A percentile compares a stretch with the other conserved stretches of the same genome.
Evolutionary conservation across 371 early-diverging fungal genomes (phyloP).

Genomic region (Circinella umbellata): DNA sequence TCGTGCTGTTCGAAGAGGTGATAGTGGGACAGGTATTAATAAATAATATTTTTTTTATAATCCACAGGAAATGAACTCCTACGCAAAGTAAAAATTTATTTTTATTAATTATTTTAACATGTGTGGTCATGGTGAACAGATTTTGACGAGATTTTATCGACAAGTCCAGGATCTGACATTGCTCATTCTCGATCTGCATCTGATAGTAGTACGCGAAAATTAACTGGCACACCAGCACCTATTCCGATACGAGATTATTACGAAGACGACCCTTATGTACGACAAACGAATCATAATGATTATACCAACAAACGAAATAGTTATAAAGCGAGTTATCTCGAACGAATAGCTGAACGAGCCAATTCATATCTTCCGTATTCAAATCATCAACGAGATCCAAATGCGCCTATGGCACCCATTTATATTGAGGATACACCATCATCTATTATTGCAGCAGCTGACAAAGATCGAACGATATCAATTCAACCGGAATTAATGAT

Average conservation of each 20-base stretch:
- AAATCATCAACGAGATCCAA: conserved; percentile 42
- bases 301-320: conserved; percentile 3
- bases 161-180: conserved; percentile 1
- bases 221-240: conserved; percentile 18
- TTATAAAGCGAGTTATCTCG: not conserved
- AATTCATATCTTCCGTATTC: conserved; percentile 55
- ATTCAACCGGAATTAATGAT: conserved; percentile 1
- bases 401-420: conserved; percentile 34
- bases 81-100: not conserved
- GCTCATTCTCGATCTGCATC: conserved; percentile 47
- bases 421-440: conserved; percentile 37
- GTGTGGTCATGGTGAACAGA: not conserved
- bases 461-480: conserved; percentile 16
- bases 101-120: not conserved
- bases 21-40: not conserved
- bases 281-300: conserved; percentile 9
- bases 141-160: conserved; percentile 11
- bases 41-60: too few relatives aligned
- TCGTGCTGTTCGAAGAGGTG: conserved; percentile 13
- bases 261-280: conserved; percentile 47
- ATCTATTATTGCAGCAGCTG: conserved; percentile 1
- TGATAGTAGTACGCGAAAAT: conserved; percentile 46
- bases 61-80: not conserved
- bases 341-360: conserved; percentile 24
- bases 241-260: conserved; percentile 9